Evolutionary conservation across 2,329 filamentous ascomycete genomes (phyloP).

Genomic region (Claviceps paspali): DNA sequence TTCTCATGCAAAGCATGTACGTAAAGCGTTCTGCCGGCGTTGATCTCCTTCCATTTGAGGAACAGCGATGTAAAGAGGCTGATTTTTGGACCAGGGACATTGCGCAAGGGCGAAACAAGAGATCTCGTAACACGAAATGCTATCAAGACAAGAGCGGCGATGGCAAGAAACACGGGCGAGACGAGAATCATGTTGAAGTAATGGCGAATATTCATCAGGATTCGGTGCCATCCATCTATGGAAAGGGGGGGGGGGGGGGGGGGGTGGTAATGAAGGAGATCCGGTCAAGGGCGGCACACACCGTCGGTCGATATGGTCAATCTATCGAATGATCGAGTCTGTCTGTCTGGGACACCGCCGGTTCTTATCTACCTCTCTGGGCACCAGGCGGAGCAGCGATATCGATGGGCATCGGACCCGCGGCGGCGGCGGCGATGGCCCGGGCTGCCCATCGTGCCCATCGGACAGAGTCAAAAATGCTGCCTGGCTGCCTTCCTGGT

Average conservation of each 20-base stretch:
- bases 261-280: too few relatives aligned
- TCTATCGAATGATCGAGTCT: too few relatives aligned
- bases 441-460: neutral
- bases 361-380: too few relatives aligned
- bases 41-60: conserved; percentile 42
- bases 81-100: conserved; percentile 31
- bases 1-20: conserved; percentile 33
- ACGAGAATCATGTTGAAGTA: conserved; percentile 12
- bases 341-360: too few relatives aligned
- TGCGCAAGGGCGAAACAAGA: conserved; percentile 19
- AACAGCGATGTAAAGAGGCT: conserved; percentile 34
- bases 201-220: too few relatives aligned
- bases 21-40: conserved; percentile 34
- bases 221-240: too few relatives aligned
- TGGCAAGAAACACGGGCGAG: conserved; percentile 13
- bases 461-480: neutral
- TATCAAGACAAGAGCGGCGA: conserved; percentile 12
- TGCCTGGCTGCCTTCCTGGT: neutral
- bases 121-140: conserved; percentile 12
- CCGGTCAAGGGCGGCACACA: too few relatives aligned
- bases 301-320: too few relatives aligned
- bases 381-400: too few relatives aligned
- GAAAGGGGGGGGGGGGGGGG: too few relatives aligned
- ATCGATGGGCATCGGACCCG: neutral
- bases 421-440: neutral